These are phyloP conservation scores for Acer negundo DNA, from an alignment of 345 rosid genomes.

Conservation along the genomic window DNA sequence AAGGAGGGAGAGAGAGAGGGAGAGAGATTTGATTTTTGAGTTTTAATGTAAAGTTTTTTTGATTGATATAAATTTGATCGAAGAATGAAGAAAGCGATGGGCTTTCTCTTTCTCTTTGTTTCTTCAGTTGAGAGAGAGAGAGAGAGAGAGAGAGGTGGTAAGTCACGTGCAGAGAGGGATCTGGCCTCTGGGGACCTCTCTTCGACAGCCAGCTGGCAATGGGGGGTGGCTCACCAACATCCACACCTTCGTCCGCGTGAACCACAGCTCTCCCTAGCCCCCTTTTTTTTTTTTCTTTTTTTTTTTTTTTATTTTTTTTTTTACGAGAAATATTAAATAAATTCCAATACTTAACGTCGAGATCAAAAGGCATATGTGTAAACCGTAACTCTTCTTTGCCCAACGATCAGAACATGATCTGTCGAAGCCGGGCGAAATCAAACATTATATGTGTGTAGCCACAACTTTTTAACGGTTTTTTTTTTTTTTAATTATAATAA, in stretches of 20 bases:
- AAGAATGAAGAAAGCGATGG: constrained; percentile 20
- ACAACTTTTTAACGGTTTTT: too few relatives aligned
- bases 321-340: too few relatives aligned
- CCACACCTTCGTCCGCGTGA: constrained; percentile 47
- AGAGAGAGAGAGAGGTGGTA: constrained; percentile 24
- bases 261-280: constrained; percentile 22
- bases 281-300: neutral
- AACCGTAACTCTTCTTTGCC: too few relatives aligned
- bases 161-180: constrained; percentile 57
- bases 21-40: constrained; percentile 21
- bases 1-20: constrained; percentile 7
- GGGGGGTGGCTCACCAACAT: constrained; percentile 50
- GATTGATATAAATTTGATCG: neutral
- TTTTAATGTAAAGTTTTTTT: neutral
- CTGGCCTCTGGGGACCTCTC: constrained; percentile 45
- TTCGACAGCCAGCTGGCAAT: constrained; percentile 52
- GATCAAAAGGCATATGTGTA: too few relatives aligned
- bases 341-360: too few relatives aligned
- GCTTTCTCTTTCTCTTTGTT: neutral
- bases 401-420: too few relatives aligned
- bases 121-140: constrained; percentile 18
- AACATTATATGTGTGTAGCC: too few relatives aligned
- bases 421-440: too few relatives aligned
- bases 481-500: too few relatives aligned
- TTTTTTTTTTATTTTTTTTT: neutral